A percentile compares a stretch with the other conserved stretches of the same genome.
phyloP scores from a whole-genome alignment of 805 yeast species.

The Metschnikowia borealis region DNA sequence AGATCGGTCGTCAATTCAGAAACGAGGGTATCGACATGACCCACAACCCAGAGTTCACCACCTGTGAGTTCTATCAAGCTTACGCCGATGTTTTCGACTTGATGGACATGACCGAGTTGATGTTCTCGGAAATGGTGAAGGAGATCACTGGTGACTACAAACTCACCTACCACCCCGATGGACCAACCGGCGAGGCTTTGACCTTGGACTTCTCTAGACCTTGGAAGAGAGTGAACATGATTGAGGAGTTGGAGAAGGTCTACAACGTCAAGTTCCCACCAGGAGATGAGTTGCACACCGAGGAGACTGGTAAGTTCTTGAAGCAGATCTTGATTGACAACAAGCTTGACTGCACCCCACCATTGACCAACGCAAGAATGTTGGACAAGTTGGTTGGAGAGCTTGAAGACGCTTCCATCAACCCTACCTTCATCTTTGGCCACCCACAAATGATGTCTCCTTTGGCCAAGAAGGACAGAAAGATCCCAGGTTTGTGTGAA shows the following conservation, averaged over 20 bases:
- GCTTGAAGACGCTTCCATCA: constrained; percentile 88
- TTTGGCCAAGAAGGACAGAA: constrained; percentile 92
- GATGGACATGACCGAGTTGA: constrained; percentile 89
- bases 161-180: constrained; percentile 88
- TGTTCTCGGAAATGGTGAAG: constrained; percentile 97
- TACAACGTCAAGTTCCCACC: constrained; percentile 89
- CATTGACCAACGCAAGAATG: constrained; percentile 97
- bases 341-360: constrained; percentile 86
- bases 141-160: constrained; percentile 86
- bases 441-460: constrained; percentile 99
- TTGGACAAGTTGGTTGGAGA: constrained; percentile 97
- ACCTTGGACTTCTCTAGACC: constrained; percentile 90
- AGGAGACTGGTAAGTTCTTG: constrained; percentile 87
- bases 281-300: constrained; percentile 91
- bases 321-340: constrained; percentile 71
- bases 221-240: constrained; percentile 98
- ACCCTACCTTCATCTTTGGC: constrained; percentile 97
- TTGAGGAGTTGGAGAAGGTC: constrained; percentile 86
- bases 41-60: constrained; percentile 98
- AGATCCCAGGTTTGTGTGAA: constrained; percentile 92
- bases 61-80: constrained; percentile 98
- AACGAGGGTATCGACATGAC: constrained; percentile 98
- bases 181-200: constrained; percentile 76
- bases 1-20: constrained; percentile 98
- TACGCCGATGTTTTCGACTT: constrained; percentile 95